Evolutionary conservation across 2,329 filamentous ascomycete species (phyloP), one percentile per base, ranked within the genome.

Genomic region (Claviceps sp.): DNA sequence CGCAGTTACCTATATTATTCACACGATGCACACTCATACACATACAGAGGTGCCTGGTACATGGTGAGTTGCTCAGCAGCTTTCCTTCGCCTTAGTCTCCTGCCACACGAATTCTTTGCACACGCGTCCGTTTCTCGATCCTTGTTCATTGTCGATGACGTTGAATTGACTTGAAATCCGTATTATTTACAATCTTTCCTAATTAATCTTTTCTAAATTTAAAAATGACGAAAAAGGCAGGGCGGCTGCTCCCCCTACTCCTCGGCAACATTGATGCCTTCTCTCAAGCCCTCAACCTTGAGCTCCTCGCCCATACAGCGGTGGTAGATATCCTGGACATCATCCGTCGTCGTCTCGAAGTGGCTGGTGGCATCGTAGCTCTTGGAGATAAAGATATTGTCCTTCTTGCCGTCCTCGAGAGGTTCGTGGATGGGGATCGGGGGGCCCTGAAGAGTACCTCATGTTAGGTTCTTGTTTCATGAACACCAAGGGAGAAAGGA

Each of bases 291-390:
- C 71, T 95, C 87, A 50, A 96, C 89, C 64, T 88, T 84, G 60
- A 96, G 75, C 68, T 93, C 87, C 68, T 94, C 82, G 52, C 89
- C 89, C 56, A 85, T 81, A 60, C 84, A 85, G 62, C 93, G 83
- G 60, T 74, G 77, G 75, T 95, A 98, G 62, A 98, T 88, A 67
- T 97, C 88, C 73, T 84, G 85, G 65, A 98, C 90, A 69, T 98
- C 91, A 68, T 96, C 93, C 73, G 77, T 80, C 47, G 74, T 78
- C 39, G 89, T 96, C 80, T 98, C 93, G 64, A 98, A 98, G 77
- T 98, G 93, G 68, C 87, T 95, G 58, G 87, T 94, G 50, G 94
- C 89, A 65, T 98, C 94, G 72, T 98, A 98, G 75, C 89, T 95
- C 82, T 94, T 96, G 64, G 89, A 95, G 67, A 98, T 89, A 75